Evolutionary conservation across 805 yeast species (phyloP), one percentile per base, ranked within the genome.

Genomic region (Pichia sporocuriosa): DNA sequence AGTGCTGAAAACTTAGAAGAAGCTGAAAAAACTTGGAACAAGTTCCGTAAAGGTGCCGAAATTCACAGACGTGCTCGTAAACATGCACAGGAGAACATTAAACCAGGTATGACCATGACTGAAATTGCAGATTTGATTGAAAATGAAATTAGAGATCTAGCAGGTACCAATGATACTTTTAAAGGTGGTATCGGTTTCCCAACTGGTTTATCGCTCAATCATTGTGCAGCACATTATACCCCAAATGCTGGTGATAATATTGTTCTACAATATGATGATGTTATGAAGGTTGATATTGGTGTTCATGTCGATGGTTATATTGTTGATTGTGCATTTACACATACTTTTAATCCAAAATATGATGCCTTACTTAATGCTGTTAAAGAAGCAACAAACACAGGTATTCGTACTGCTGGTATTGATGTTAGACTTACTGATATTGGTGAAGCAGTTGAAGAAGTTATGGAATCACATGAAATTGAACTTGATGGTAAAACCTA

Each of bases 171-270:
- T 38, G 82, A 79, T 53, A 71, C 78, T 32, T 72, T 75, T 24
- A 70, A 74, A 46, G 93, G 87, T 15, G 99, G 99, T 30, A 78
- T 89, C 55, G 99, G 97, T 6, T 93, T 93, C 73, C 99, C 99
- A 38, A 88, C 97, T n/a, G 99, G 99, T 45, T 73, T 93, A 30
- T 86, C 96, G 1, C 63, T 90, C 49, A 93, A 93, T 65, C 84
- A 88, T 58, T 81, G 87, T 58, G 99, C 99, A 21, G 98, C 98
- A 0, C 99, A 93, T 61, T 93, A 88, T 65, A 90, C 97, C 0
- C 98, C 98, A 12, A 93, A 93, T 65, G 82, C 90, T 5, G 96
- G 96, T 11, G 98, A 93, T 61, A 86, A 79, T 55, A 74, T 85
- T 6, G 83, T 84, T 2, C 68, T 93, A 51, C 69, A 73, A 46